Percentiles rank a stretch among this genome's conserved stretches.
Evolutionary conservation across 331 rosid genomes (phyloP).

Genomic region (Ulmus americana): DNA sequence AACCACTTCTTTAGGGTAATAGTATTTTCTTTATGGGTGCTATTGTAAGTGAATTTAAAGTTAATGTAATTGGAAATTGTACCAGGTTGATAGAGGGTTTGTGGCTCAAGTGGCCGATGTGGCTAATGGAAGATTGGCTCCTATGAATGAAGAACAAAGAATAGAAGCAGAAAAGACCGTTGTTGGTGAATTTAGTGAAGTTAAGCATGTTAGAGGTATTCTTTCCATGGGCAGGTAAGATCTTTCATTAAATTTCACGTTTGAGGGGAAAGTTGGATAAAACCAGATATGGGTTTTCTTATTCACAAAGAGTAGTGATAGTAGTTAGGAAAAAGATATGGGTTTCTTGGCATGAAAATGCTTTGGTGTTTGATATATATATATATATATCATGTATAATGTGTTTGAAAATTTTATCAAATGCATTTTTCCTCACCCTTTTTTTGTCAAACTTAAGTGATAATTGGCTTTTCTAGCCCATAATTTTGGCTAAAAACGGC

Average conservation of each 20-base stretch:
- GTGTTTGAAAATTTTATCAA: no score
- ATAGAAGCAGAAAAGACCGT: slow-evolving; percentile 59
- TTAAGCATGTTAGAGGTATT: slow-evolving; percentile 87
- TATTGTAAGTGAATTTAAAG: not conserved
- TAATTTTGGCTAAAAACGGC: no score
- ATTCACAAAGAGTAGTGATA: not conserved
- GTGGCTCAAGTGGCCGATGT: slow-evolving; percentile 98
- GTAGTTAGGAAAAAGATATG: not conserved
- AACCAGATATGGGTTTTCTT: not conserved
- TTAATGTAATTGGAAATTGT: slow-evolving; percentile 17
- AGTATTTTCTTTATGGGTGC: not conserved
- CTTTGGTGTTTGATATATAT: no score
- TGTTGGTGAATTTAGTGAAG: slow-evolving; percentile 78
- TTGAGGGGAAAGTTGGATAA: not conserved
- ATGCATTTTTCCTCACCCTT: no score
- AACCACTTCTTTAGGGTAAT: slow-evolving; percentile 86
- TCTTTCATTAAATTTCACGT: not conserved
- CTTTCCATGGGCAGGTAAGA: slow-evolving; percentile 94
- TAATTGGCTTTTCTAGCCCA: no score
- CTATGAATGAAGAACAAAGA: slow-evolving; percentile 78
- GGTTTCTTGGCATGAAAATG: no score
- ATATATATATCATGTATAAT: no score
- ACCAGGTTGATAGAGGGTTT: slow-evolving; percentile 84
- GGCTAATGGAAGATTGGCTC: slow-evolving; percentile 59
- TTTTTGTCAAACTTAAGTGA: no score